Evolutionary conservation across 176 grass and related monocot genomes (phyloP).

Genomic region (Olyra latifolia): DNA sequence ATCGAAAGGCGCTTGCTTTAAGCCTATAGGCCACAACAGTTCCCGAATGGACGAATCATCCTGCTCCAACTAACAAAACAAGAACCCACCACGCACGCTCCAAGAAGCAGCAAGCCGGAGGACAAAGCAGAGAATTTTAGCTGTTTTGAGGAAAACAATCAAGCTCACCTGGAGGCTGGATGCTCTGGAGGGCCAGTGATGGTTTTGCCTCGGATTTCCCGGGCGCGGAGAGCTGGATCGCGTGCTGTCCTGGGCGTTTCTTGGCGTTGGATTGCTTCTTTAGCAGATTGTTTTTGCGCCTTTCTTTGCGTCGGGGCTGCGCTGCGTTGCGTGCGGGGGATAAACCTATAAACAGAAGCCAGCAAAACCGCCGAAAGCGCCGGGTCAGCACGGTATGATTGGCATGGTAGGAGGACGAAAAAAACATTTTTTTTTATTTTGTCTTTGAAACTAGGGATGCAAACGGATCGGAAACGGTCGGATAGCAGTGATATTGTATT

Average conservation of each 20-base stretch:
- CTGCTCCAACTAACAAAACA: background rate
- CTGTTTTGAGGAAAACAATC: background rate
- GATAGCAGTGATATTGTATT: too few species aligned
- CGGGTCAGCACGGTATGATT: too few species aligned
- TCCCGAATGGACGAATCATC: background rate
- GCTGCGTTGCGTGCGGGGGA: background rate
- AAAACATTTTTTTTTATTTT: too few species aligned
- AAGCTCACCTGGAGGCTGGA: slow-evolving; percentile 21
- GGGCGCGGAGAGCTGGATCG: background rate
- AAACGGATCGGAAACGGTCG: too few species aligned
- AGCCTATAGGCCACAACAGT: background rate
- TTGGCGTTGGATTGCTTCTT: background rate
- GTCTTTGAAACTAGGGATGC: too few species aligned
- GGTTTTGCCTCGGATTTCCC: background rate
- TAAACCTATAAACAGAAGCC: background rate
- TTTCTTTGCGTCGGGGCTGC: background rate
- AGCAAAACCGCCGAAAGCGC: too few species aligned
- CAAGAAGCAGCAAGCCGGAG: background rate
- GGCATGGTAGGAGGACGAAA: too few species aligned
- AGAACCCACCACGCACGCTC: background rate
- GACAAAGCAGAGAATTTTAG: background rate
- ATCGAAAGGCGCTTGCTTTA: background rate
- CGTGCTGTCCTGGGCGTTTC: background rate
- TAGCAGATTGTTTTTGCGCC: background rate
- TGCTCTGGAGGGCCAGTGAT: background rate